phyloP scores from a whole-genome alignment of 305 asterid genomes.

The Fraxinus baroniana region DNA sequence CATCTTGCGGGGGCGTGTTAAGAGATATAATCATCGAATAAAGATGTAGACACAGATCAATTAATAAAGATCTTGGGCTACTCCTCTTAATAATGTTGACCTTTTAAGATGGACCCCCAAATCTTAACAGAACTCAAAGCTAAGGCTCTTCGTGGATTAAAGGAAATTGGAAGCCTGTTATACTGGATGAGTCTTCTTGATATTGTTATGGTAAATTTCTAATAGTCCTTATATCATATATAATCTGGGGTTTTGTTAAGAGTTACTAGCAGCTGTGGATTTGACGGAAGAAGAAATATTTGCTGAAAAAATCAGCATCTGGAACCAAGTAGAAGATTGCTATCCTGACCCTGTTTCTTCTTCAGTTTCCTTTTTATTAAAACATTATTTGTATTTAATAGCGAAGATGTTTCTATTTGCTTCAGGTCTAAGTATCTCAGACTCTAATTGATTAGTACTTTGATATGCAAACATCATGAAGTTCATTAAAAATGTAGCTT shows the following conservation, averaged over 20 bases:
- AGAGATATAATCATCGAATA: too few relatives aligned
- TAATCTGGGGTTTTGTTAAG: conserved; percentile 1
- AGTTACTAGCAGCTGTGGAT: not conserved
- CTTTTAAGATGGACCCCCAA: too few relatives aligned
- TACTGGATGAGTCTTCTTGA: conserved; percentile 98
- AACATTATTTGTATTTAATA: not conserved
- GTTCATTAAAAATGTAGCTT: conserved; percentile 14
- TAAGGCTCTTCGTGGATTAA: conserved; percentile 80
- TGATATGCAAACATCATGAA: conserved; percentile 1
- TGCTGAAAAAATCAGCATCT: not conserved
- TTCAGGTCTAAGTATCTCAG: not conserved
- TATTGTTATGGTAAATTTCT: conserved; percentile 74
- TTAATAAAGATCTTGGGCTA: too few relatives aligned
- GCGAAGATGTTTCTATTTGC: not conserved
- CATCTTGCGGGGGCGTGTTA: too few relatives aligned
- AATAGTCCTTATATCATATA: not conserved
- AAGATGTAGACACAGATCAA: too few relatives aligned
- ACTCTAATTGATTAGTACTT: not conserved
- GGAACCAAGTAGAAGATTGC: not conserved
- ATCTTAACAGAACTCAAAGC: conserved; percentile 33
- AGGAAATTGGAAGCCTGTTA: conserved; percentile 87
- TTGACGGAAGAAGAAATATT: not conserved
- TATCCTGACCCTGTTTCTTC: not conserved
- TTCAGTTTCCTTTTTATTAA: not conserved
- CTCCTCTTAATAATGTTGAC: too few relatives aligned